Evolutionary conservation across 495 filamentous ascomycete genomes (phyloP), one percentile per base, ranked within the genome.

Genomic region (Usnea hakonensis): DNA sequence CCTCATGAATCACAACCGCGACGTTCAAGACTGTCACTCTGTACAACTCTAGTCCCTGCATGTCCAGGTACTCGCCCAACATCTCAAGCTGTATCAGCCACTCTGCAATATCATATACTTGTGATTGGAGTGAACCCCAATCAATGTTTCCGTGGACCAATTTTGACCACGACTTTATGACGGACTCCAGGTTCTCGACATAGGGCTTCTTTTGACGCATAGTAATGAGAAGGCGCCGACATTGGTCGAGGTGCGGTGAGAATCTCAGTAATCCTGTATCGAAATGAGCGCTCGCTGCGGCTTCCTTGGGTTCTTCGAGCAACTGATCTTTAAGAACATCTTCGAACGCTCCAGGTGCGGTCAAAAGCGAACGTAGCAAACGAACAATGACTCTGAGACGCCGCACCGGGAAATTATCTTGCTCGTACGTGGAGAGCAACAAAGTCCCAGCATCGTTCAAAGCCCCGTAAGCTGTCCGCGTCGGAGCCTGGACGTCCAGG

Each of bases 61-160:
- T 87, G 38, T 87, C 86, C 2, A 90, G 79, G 66, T 89, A 95
- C 59, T 96, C 88, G 23, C 84, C 81, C n/a, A 91, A 68, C 3
- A 84, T 79, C 61, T 84, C 80, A 14, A 95, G 76, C 60, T 90
- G 85, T 40, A 77, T 67, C 14, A 88, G 62, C 58, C 85, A 83
- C 26, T 80, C 78, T 7, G 80, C 74, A 7, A 82, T 68, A 64
- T 91, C 83, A 58, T 89, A 84, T 40, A 95, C 70, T n/a, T 73
- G 72, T 14, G 70, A 68, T n/a, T 78, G 60, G 21, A 95, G 67
- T 1, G 81, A 75, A 13, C 75, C 66, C 69, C 73, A 78, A 50
- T 81, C 77, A 23, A 72, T 58, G 55, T 81, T 83, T 52, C 71
- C 60, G 26, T 77, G 74, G 26, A 83, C 35, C 23, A 87, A 77